phyloP scores from a whole-genome alignment of 2,329 filamentous ascomycete species.

The Stachybotrys chartarum region DNA sequence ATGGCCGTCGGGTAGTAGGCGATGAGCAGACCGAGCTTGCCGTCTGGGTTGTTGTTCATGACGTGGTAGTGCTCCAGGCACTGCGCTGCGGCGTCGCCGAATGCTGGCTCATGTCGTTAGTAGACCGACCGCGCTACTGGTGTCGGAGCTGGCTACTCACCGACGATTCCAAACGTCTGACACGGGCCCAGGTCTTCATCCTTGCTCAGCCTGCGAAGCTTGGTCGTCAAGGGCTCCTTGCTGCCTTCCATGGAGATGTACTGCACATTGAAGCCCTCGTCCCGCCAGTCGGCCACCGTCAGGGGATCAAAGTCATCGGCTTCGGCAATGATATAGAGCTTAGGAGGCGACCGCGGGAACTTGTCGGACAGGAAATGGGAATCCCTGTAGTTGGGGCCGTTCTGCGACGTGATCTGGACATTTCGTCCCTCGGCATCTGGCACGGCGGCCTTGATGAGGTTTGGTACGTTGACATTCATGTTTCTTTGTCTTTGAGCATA shows the following conservation, averaged over 20 bases:
- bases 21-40: slow-evolving; percentile 32
- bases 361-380: slow-evolving; percentile 31
- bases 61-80: slow-evolving; percentile 38
- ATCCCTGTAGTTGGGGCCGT: slow-evolving; percentile 30
- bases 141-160: slow-evolving; percentile 14
- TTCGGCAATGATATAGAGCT: slow-evolving; percentile 35
- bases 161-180: slow-evolving; percentile 35
- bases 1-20: slow-evolving; percentile 38
- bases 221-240: slow-evolving; percentile 23
- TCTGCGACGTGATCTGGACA: slow-evolving; percentile 20
- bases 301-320: slow-evolving; percentile 31
- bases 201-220: slow-evolving; percentile 24
- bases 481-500: neutral
- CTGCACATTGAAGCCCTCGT: slow-evolving; percentile 34
- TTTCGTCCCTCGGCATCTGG: slow-evolving; percentile 23
- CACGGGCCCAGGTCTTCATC: slow-evolving; percentile 26
- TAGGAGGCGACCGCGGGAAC: slow-evolving; percentile 29
- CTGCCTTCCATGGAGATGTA: slow-evolving; percentile 32
- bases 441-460: slow-evolving; percentile 20
- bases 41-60: slow-evolving; percentile 35
- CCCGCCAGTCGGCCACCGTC: slow-evolving; percentile 30
- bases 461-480: slow-evolving; percentile 20
- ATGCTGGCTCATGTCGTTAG: slow-evolving; percentile 19
- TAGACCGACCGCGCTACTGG: neutral
- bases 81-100: slow-evolving; percentile 32